phyloP scores from a whole-genome alignment of 2,329 filamentous ascomycete species.

The Exophiala sp. region DNA sequence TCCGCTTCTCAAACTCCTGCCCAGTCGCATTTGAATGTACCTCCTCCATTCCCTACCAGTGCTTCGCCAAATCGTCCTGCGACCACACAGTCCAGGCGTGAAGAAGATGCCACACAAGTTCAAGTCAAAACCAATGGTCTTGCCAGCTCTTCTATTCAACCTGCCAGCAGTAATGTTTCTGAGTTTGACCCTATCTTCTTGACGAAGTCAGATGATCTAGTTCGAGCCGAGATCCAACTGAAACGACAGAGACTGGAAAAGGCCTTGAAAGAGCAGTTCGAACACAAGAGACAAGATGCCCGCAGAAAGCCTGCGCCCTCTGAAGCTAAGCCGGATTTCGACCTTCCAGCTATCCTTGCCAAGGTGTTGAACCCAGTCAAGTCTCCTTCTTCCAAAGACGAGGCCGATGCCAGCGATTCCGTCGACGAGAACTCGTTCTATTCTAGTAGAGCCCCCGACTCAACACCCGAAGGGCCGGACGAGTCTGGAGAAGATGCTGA shows the following conservation, averaged over 20 bases:
- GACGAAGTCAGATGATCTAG: conserved; percentile 79
- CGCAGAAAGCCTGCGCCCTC: conserved; percentile 49
- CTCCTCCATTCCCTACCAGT: conserved; percentile 21
- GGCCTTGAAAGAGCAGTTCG: conserved; percentile 70
- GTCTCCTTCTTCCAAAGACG: conserved; percentile 58
- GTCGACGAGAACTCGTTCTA: conserved; percentile 95
- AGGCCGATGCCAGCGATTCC: conserved; percentile 53
- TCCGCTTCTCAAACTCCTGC: conserved; percentile 35
- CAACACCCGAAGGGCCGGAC: conserved; percentile 50
- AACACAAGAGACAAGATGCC: conserved; percentile 54
- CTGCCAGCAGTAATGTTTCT: conserved; percentile 47
- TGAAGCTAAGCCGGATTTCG: conserved; percentile 61
- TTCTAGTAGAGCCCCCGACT: conserved; percentile 84
- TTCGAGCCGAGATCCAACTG: conserved; percentile 75
- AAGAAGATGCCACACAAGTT: conserved; percentile 15
- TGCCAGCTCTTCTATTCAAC: conserved; percentile 34
- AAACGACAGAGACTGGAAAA: conserved; percentile 80
- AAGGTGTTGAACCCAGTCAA: conserved; percentile 69
- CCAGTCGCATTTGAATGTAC: conserved; percentile 27
- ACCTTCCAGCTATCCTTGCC: conserved; percentile 68
- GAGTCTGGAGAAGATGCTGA: conserved; percentile 30
- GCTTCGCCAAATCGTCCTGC: conserved; percentile 29
- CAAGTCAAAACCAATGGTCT: conserved; percentile 15
- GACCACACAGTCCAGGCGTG: conserved; percentile 18
- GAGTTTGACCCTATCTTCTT: conserved; percentile 79